These are phyloP conservation scores for Phytophthora melonis DNA, from an alignment of 352 stramenopile genomes.

Conservation along the genomic window DNA sequence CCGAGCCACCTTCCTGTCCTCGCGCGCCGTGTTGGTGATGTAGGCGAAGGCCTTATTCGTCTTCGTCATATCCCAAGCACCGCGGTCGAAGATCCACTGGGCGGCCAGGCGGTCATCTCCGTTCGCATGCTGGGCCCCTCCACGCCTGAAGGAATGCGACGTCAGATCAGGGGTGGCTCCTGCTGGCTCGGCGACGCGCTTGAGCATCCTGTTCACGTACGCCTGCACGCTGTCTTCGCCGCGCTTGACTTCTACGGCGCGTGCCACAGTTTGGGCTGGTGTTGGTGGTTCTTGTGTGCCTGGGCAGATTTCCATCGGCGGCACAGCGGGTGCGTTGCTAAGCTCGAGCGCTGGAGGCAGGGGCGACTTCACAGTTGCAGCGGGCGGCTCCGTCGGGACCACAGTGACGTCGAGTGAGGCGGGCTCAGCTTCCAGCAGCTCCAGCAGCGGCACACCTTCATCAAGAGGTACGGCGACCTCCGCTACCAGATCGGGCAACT, in stretches of 20 bases:
- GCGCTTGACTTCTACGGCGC: no score
- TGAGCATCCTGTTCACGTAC: constrained; percentile 21
- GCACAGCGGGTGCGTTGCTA: no score
- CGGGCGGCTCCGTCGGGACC: no score
- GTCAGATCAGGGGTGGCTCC: neutral
- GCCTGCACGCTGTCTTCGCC: neutral
- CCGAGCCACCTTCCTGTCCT: neutral
- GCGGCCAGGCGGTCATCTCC: neutral
- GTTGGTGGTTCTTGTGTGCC: no score
- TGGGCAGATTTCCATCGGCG: no score
- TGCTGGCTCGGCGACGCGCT: neutral
- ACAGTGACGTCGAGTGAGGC: no score
- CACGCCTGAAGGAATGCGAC: neutral
- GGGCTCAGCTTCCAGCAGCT: no score
- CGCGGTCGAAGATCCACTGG: neutral
- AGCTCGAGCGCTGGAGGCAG: no score
- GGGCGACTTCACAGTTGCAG: no score
- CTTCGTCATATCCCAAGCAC: neutral
- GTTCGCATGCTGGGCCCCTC: neutral
- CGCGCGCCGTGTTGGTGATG: neutral
- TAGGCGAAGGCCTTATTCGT: neutral
- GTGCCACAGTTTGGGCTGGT: no score
- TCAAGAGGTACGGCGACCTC: no score
- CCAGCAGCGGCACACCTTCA: no score
- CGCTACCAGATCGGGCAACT: constrained; percentile 10